Evolutionary conservation across 441 rosid species (phyloP).

Genomic region (Croton setiger): DNA sequence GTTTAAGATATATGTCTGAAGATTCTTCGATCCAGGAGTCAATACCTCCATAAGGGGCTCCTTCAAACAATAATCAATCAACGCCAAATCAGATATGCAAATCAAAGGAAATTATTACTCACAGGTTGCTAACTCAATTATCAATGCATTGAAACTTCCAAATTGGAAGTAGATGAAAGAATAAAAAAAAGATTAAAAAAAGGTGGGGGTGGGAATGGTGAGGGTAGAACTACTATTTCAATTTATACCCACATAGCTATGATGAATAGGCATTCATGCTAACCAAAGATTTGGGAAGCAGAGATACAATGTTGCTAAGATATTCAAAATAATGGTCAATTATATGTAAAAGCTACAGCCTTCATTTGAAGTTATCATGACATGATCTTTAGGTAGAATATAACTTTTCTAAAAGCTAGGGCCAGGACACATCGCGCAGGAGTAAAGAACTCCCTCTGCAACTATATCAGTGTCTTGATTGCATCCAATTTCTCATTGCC

Average conservation of each 20-base stretch:
- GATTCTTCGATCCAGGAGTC: constrained; percentile 82
- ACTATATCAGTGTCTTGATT: not conserved
- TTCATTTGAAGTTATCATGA: not conserved
- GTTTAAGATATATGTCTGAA: constrained; percentile 69
- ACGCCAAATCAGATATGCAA: not conserved
- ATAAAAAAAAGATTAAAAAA: too few species aligned
- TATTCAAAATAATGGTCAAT: not conserved
- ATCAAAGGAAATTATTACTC: not conserved
- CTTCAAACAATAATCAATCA: constrained; percentile 40
- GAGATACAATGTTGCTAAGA: not conserved
- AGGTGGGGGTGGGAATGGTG: not conserved
- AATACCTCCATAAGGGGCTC: constrained; percentile 97
- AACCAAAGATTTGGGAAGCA: not conserved
- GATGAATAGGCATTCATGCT: not conserved
- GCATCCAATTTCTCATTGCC: not conserved
- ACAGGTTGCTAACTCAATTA: not conserved
- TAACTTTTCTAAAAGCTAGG: not conserved
- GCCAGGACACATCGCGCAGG: not conserved
- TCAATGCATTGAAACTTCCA: not conserved
- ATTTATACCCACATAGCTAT: not conserved
- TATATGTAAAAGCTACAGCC: not conserved
- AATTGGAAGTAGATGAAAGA: not conserved
- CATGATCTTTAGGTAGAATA: not conserved
- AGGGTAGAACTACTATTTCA: not conserved
- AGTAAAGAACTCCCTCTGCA: not conserved